Evolutionary conservation across 371 early-diverging fungal species (phyloP), one percentile per base, ranked within the genome.

Genomic region (Capillidium rhysosporum): DNA sequence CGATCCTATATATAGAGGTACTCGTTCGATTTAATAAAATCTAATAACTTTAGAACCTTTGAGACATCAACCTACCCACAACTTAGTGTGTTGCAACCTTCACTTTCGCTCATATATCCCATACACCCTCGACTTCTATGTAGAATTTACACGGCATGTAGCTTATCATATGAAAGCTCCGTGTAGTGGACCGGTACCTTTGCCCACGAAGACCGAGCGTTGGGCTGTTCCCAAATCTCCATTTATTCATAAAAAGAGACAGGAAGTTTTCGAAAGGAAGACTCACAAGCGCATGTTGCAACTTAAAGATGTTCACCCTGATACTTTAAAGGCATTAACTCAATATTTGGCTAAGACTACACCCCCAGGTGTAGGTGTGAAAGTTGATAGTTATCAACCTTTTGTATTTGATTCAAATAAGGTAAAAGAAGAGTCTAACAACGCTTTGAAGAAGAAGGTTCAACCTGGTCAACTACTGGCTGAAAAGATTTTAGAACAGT

Each of bases 221-320:
- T 96, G 92, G 92, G 82, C 86, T 14, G 87, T 92, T 45, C 79
- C 84, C 49, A 80, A 80, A 57, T 89, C 90, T 16, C 94, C 93
- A n/a, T 93, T 93, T 66, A 80, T 91, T 16, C 84, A 92, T 69
- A 93, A 89, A 65, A 90, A 92, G 67, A 75, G 86, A n/a, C 90
- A 92, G 70, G 92, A 93, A 66, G 80, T 86, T 31, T 93, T 96
- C 72, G 93, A 93, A 65, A 74, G 89, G 56, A 81, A 84, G 68
- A 87, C 87, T 54, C 82, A 87, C 63, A 79, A 83, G 66, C 77
- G 94, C 29, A 61, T 83, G 28, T 61, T 96, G 56, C 85, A 86
- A 55, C 70, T 89, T 41, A 81, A 81, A 56, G 91, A 93, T 60
- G 68, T 82, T 21, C 73, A 84, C 57, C 75, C 77, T 4, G 82